phyloP scores from a whole-genome alignment of 345 rosid species.

The Acer yangbiense region DNA sequence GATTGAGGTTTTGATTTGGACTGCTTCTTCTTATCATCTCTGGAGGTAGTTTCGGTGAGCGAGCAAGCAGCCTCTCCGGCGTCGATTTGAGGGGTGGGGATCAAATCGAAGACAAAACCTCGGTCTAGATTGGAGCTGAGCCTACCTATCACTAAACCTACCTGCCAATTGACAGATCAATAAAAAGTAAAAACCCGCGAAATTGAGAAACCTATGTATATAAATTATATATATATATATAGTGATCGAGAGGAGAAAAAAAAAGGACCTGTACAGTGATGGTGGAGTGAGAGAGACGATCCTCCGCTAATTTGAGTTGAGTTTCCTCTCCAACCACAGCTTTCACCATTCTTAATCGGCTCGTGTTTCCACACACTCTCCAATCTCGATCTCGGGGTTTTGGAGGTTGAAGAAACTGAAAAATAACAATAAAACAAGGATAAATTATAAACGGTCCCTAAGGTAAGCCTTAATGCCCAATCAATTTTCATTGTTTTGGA shows the following conservation, averaged over 20 bases:
- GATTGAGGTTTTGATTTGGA: slow-evolving; percentile 67
- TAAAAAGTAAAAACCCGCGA: background rate
- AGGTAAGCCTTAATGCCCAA: no score
- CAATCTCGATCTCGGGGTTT: background rate
- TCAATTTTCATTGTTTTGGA: no score
- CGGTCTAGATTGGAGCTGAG: slow-evolving; percentile 77
- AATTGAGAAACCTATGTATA: background rate
- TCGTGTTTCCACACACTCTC: background rate
- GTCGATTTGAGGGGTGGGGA: slow-evolving; percentile 80
- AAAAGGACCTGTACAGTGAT: slow-evolving; percentile 62
- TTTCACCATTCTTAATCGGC: slow-evolving; percentile 68
- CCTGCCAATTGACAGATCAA: slow-evolving; percentile 38
- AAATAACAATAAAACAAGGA: background rate
- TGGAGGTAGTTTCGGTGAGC: slow-evolving; percentile 44
- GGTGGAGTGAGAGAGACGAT: slow-evolving; percentile 74
- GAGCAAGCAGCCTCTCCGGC: slow-evolving; percentile 76
- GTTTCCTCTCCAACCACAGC: slow-evolving; percentile 80
- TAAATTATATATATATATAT: no score
- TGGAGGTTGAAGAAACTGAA: background rate
- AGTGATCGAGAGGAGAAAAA: background rate
- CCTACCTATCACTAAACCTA: slow-evolving; percentile 88
- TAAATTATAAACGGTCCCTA: no score
- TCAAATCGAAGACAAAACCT: slow-evolving; percentile 78
- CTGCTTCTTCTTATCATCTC: slow-evolving; percentile 58
- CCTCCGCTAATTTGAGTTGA: slow-evolving; percentile 63